Base-by-base conservation (phyloP, 305 asterid genomes). In the Coffea humblotiana region DNA sequence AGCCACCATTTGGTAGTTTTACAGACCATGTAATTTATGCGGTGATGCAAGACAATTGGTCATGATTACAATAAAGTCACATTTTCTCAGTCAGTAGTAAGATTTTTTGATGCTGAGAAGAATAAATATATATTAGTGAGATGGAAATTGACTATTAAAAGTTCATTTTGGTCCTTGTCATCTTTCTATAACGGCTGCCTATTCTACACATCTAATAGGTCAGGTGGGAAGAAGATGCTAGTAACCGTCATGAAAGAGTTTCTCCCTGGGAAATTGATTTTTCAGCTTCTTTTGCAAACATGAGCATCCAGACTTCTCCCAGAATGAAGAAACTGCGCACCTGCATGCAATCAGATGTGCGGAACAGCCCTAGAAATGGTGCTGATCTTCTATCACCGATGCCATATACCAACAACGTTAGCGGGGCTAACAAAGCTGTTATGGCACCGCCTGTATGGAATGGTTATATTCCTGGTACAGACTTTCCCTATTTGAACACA, bases 241-340 rank as follows among this genome's bases (percentile, higher is more conserved):
- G 88, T 76, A 89, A 88, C 85, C 92, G 87, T 89, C 98, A 92
- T 72, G 98, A 96, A 83, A 92, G 99, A 64, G 95, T 94, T 77
- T 96, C 98, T 80, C 98, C 98, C 2, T 96, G 99, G 99, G 97
- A 96, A 86, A 92, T 96, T 76, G 98, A 94, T 84, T 89, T 91
- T 85, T 91, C 99, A 19, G 95, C 91, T 83, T 84, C 90, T 76
- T 92, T 88, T 78, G 90, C 97, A 18, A 93, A 90, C 80, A 87
- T 91, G 81, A 89, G 87, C 91, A 78, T 90, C 78, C 97, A 94
- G 87, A 86, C 95, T 77, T 88, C 97, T 15, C 98, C 97, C 66
- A 87, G 96, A 77, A 84, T 90, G 88, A 96, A 93, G 90, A 93
- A 88, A 89, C 87, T 90, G 86, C 90, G 98, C 71, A 88, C 94